A percentile compares a stretch with the other conserved stretches of the same genome.
Evolutionary conservation across 129 eudicot species (phyloP).

Genomic region (Chrysanthemum lavandulifolium): DNA sequence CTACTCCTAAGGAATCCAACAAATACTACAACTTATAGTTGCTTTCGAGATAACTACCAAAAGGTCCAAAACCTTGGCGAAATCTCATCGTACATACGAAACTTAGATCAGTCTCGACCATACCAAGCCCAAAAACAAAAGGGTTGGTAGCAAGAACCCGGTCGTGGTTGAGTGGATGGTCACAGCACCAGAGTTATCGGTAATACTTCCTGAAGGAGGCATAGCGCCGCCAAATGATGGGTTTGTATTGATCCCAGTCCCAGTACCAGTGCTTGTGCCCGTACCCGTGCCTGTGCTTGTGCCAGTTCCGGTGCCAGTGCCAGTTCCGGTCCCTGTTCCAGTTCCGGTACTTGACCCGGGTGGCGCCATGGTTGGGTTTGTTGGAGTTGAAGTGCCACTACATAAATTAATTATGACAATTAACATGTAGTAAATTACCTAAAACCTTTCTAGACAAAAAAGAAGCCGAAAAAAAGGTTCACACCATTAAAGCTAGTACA

Average conservation of each 20-base stretch:
- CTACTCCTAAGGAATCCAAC: conserved; percentile 30
- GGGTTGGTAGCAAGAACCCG: conserved; percentile 26
- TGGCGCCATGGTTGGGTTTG: conserved; percentile 38
- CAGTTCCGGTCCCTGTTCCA: conserved; percentile 11
- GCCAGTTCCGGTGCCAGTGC: neutral
- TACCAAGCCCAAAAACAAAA: conserved; percentile 31
- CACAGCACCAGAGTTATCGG: conserved; percentile 33
- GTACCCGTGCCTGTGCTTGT: conserved; percentile 6
- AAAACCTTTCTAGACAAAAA: neutral
- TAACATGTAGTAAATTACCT: neutral
- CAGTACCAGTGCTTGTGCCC: neutral
- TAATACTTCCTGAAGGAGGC: conserved; percentile 44
- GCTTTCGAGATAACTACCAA: conserved; percentile 28
- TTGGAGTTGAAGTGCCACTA: conserved; percentile 39
- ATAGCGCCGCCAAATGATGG: conserved; percentile 32
- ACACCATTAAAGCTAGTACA: neutral
- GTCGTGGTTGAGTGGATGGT: conserved; percentile 21
- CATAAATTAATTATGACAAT: neutral
- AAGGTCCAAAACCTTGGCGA: conserved; percentile 27
- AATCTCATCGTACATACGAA: conserved; percentile 18
- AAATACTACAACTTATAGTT: conserved; percentile 28
- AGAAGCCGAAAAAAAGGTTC: too few species aligned
- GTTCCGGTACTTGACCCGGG: conserved; percentile 29
- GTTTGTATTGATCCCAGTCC: conserved; percentile 35
- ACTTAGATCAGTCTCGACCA: conserved; percentile 29